Evolutionary conservation across 345 rosid species (phyloP), one percentile per base, ranked within the genome.

Genomic region (Euphorbia tirucalli): DNA sequence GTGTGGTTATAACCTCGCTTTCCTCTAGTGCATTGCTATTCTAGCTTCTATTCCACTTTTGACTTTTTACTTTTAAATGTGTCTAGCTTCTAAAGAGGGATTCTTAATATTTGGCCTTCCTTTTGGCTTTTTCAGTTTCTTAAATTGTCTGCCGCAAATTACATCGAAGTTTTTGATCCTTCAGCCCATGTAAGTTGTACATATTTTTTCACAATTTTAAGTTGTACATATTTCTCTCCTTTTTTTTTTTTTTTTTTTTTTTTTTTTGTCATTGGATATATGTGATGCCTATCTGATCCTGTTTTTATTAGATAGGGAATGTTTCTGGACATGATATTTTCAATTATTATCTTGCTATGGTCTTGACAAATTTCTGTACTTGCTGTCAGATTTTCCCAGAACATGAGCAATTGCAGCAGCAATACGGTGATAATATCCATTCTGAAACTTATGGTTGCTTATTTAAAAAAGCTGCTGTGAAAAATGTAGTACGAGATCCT

Each of bases 401-500:
- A 64, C 79, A 71, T 46, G 94, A 86, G 82, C 90, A 90, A 75
- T 81, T 93, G 88, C 87, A 79, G 85, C 88, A 85, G 64, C 90
- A 86, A 72, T 87, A 87, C 74, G 78, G 82, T 65, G 83, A 81
- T 69, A 81, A 81, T 80, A 82, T 78, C 54, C 78, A 76, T 73
- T 71, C 83, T 1, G 91, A 83, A 79, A 81, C 87, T 37, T 82
- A 83, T 68, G 76, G 71, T 68, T 75, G 77, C 75, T 62, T 82
- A 19, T 76, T 80, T 52, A 78, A 78, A 67, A 82, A 83, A 46
- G 66, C 49, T 65, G 78, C 87, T 16, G 81, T 85, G 56, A 89
- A 84, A 72, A 91, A 88, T 75, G 70, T 89, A 50, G 72, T 96
- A 79, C 79, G 83, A 70, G 98, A 95, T 75, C 98, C 97, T 37